phyloP scores from a whole-genome alignment of 768 basidiomycete genomes.

The Amanita jacksonii region DNA sequence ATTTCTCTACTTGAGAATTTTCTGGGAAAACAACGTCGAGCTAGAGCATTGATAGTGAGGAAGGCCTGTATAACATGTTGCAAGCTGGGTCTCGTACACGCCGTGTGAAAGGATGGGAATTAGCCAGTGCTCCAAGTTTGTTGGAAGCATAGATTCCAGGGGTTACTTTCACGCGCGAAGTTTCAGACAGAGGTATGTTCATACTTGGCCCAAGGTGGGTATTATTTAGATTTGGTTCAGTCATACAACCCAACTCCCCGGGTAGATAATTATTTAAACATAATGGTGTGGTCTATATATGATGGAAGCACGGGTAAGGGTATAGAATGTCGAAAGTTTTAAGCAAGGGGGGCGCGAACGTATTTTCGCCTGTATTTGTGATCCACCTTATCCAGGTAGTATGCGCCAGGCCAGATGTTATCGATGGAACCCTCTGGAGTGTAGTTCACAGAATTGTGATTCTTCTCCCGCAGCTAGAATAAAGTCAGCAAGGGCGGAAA shows the following conservation, averaged over 20 bases:
- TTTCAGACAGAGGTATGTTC: slow-evolving; percentile 13
- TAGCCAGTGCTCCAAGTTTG: slow-evolving; percentile 25
- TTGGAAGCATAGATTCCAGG: slow-evolving; percentile 14
- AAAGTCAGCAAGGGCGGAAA: slow-evolving; percentile 7
- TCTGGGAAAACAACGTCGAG: slow-evolving; percentile 56
- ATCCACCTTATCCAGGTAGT: slow-evolving; percentile 89
- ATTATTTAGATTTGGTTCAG: slow-evolving; percentile 1
- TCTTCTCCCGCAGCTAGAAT: slow-evolving; percentile 86
- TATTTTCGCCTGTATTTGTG: slow-evolving; percentile 90
- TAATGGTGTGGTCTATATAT: no score
- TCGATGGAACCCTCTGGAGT: slow-evolving; percentile 79
- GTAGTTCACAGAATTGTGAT: slow-evolving; percentile 86
- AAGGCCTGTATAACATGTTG: not conserved
- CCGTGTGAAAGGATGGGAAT: slow-evolving; percentile 41
- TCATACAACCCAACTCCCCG: no score
- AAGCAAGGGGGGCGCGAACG: slow-evolving; percentile 35
- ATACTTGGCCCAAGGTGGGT: not conserved
- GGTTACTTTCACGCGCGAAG: slow-evolving; percentile 15
- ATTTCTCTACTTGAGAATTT: slow-evolving; percentile 24
- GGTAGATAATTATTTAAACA: no score
- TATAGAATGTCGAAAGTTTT: slow-evolving; percentile 12
- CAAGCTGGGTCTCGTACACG: slow-evolving; percentile 28
- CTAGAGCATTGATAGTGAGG: slow-evolving; percentile 22
- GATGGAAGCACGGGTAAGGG: slow-evolving; percentile 9
- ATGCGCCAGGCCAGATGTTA: slow-evolving; percentile 90